phyloP scores from a whole-genome alignment of 2,329 filamentous ascomycete species.

The Aspergillus nomiae region DNA sequence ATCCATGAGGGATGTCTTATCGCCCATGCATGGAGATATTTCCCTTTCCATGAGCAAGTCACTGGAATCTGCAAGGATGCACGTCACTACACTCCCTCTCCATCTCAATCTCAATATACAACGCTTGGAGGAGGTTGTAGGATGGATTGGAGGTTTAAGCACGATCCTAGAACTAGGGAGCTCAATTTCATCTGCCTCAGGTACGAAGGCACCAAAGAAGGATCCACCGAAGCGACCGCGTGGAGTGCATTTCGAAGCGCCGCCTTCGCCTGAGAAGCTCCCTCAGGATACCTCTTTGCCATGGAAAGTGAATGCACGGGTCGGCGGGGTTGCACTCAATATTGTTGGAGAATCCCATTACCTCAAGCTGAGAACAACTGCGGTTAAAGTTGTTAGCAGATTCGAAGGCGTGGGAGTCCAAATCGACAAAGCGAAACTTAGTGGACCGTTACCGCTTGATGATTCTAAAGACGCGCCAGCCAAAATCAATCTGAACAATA shows the following conservation, averaged over 20 bases:
- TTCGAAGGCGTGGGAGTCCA: slow-evolving; percentile 71
- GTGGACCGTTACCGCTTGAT: slow-evolving; percentile 66
- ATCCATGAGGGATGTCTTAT: slow-evolving; percentile 44
- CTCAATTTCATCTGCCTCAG: slow-evolving; percentile 76
- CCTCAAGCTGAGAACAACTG: slow-evolving; percentile 73
- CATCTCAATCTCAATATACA: slow-evolving; percentile 76
- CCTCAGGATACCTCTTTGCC: slow-evolving; percentile 19
- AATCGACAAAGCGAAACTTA: slow-evolving; percentile 73
- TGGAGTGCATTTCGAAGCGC: slow-evolving; percentile 61
- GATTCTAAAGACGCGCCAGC: slow-evolving; percentile 56
- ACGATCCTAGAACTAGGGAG: slow-evolving; percentile 85
- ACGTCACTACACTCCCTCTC: slow-evolving; percentile 75
- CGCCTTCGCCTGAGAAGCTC: slow-evolving; percentile 32
- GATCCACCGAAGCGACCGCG: slow-evolving; percentile 38
- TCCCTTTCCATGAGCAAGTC: slow-evolving; percentile 38
- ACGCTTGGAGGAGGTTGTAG: slow-evolving; percentile 80
- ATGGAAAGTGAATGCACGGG: slow-evolving; percentile 71
- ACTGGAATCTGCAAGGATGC: slow-evolving; percentile 45
- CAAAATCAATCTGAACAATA: slow-evolving; percentile 63
- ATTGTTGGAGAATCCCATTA: slow-evolving; percentile 78
- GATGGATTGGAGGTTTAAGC: slow-evolving; percentile 87
- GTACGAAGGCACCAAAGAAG: slow-evolving; percentile 43
- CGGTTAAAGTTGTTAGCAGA: slow-evolving; percentile 78
- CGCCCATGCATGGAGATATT: slow-evolving; percentile 42
- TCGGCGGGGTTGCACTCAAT: slow-evolving; percentile 75